These are phyloP conservation scores for Candida vartiovaarae DNA, from an alignment of 805 yeast genomes.

Conservation along the genomic window DNA sequence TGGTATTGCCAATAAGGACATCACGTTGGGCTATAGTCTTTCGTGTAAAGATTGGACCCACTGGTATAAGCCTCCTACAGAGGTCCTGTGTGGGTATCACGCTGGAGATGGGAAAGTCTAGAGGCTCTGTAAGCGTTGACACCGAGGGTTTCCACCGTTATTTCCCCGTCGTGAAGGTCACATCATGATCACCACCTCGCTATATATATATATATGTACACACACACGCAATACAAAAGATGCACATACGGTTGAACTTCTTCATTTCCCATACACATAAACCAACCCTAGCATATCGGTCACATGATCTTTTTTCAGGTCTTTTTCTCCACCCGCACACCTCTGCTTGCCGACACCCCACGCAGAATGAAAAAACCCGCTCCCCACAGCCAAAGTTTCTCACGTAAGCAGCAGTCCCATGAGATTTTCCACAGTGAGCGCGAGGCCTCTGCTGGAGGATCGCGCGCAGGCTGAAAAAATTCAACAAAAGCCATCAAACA, in stretches of 20 bases:
- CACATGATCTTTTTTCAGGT: not conserved
- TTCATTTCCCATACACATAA: too few species aligned
- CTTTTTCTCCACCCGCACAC: not conserved
- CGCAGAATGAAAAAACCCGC: too few species aligned
- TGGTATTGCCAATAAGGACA: slow-evolving; percentile 19
- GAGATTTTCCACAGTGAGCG: not conserved
- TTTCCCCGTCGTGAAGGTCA: slow-evolving; percentile 34
- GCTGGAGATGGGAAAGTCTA: slow-evolving; percentile 6
- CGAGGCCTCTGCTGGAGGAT: not conserved
- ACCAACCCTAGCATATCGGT: not conserved
- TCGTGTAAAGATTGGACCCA: slow-evolving; percentile 24
- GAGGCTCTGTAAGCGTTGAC: slow-evolving; percentile 21
- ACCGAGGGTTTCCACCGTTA: slow-evolving; percentile 35
- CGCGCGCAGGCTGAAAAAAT: slow-evolving; percentile 3
- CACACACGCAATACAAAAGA: not conserved
- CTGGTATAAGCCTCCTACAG: slow-evolving; percentile 25
- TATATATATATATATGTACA: not conserved
- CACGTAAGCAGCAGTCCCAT: not conserved
- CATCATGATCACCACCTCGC: too few species aligned
- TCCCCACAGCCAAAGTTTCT: not conserved
- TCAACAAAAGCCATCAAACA: not conserved
- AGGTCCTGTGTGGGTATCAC: slow-evolving; percentile 26
- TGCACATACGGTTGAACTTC: too few species aligned
- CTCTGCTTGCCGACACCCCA: too few species aligned
- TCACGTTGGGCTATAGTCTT: slow-evolving; percentile 16